Evolutionary conservation across 768 basidiomycete species (phyloP).

Genomic region (Lanmaoa pseudosensibilis): DNA sequence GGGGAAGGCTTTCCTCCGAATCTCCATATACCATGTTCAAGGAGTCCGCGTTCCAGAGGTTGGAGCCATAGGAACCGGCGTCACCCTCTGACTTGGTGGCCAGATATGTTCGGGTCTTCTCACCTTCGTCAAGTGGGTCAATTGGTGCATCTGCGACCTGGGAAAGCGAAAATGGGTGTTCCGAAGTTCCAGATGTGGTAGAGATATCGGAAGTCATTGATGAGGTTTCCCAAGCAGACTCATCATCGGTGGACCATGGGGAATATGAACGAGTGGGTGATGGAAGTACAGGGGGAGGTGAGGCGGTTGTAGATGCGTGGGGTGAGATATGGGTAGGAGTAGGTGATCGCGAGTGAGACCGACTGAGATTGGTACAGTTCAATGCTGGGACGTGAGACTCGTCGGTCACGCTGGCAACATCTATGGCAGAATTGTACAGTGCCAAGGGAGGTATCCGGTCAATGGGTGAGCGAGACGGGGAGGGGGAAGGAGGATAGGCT

Average conservation of each 20-base stretch:
- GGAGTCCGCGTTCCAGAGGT: conserved; percentile 34
- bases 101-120: conserved; percentile 6
- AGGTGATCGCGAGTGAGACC: conserved; percentile 35
- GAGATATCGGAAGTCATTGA: conserved; percentile 64
- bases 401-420: background rate
- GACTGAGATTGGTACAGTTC: conserved; percentile 3
- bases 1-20: conserved; percentile 66
- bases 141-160: conserved; percentile 23
- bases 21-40: conserved; percentile 44
- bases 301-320: conserved; percentile 20
- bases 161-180: conserved; percentile 31
- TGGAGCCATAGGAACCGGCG: background rate
- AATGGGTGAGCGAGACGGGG: conserved; percentile 45
- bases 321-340: conserved; percentile 39
- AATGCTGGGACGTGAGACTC: conserved; percentile 1
- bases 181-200: conserved; percentile 48
- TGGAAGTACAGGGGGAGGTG: conserved; percentile 16
- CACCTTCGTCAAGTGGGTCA: conserved; percentile 19
- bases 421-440: conserved; percentile 22
- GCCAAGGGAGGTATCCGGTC: conserved; percentile 35
- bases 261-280: conserved; percentile 38
- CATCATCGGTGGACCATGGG: conserved; percentile 76
- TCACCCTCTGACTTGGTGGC: conserved; percentile 22
- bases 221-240: conserved; percentile 73
- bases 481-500: conserved; percentile 55